Evolutionary conservation across 192 early-diverging fungal genomes (phyloP), one percentile per base, ranked within the genome.

Genomic region (Lunasporangiospora selenospora): DNA sequence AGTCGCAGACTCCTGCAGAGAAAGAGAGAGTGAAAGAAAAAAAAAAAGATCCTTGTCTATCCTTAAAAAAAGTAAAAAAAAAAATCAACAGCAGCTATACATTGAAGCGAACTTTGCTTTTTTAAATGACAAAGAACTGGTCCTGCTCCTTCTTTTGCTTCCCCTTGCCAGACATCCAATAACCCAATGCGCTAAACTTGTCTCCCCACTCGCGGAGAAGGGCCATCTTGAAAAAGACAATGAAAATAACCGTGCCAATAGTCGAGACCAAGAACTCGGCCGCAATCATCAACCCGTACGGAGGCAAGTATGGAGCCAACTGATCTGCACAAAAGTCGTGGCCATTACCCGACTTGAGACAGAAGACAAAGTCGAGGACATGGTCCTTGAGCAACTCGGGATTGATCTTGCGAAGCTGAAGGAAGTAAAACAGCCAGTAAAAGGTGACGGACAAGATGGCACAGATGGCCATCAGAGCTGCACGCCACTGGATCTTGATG

Each of bases 351-450:
- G 32, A 13, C 32, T 43, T 44, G 42, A 85, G 58, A 64, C 83
- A 85, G 2, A 3, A 11, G 3, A 79, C 36, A 81, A 81, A 85
- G 8, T 45, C 21, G 2, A 24, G 10, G 1, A 82, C 37, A 21
- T 49, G 31, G 3, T 47, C 37, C 13, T 54, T 43, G 1, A 58
- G 48, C 12, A 27, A 37, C 11, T 54, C 37, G 30, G 51, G 66
- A 1, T 69, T 42, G 15, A 81, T 47, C 31, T 65, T 65, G 18
- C 39, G 33, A 10, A 85, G 59, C 54, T 82, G 75, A 11, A 77
- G 46, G 34, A 77, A 79, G 42, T 85, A 85, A 48, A 85, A 82
- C 26, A 85, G 30, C 83, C 80, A 82, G 53, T 85, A 85, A 53
- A 85, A 82, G 7, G 77, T 66, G n/a, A 80, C 78, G 18, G 67